Evolutionary conservation across 1,139 yeast genomes (phyloP), one percentile per base, ranked within the genome.

Genomic region (Taphrina flavorubra): DNA sequence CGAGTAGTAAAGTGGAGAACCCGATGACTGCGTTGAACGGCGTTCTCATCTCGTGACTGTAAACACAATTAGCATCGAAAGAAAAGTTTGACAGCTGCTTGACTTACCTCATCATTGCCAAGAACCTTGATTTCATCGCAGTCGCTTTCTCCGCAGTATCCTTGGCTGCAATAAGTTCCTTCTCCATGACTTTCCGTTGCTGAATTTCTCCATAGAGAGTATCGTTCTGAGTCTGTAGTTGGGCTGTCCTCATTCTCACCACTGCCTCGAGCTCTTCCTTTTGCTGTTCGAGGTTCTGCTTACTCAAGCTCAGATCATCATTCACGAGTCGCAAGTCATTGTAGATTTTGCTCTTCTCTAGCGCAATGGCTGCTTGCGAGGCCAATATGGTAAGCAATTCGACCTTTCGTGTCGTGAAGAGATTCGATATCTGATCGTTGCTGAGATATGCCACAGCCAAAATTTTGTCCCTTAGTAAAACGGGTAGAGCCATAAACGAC

Each of bases 21-120:
- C 97, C 97, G 62, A 92, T 81, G 42, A 92, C 91, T 77, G 97
- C 97, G 78, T 91, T 92, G 73, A 92, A 80, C 2, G 97, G 97
- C 0, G 97, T 92, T 73, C 97, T 83, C 75, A 92, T 83, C 78
- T 92, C 97, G 77, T 92, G 97, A 0, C 62, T 56, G 47, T 14
- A 16, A 18, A 20, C 47, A n/a, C 13, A 25, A 97, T 90, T 70
- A 91, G 91, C 77, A 91, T 91, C 11, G 1, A 2, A 2, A 16
- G 34, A 13, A 4, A 25, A 25, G 31, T 25, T 4, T 4, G 31
- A 1, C 1, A 53, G 58, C 3, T 14, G 11, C 6, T 8, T 4
- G 42, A 53, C 31, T 49, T n/a, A 56, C 59, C 61, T 56, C 63
- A 65, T 65, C 49, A 47, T 65, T 16, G 97, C 96, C 75, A 92